Percentiles rank a stretch among this genome's conserved stretches.
Evolutionary conservation across 352 stramenopile species (phyloP).

Genomic region (Pythium chondricola): DNA sequence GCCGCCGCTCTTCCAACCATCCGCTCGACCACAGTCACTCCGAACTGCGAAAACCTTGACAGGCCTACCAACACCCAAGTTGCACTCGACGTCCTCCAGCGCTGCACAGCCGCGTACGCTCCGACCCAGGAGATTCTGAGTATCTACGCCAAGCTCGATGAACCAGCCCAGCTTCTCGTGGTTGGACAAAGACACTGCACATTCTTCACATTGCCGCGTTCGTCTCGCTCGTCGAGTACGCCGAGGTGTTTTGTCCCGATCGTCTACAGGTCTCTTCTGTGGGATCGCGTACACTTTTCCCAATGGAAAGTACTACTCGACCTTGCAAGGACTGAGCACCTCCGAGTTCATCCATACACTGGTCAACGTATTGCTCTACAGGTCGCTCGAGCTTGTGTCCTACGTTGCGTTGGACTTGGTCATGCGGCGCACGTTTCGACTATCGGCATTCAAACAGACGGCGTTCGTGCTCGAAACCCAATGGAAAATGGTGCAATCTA

Average conservation of each 20-base stretch:
- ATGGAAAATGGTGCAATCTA: conserved; percentile 22
- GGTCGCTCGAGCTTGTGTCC: conserved; percentile 15
- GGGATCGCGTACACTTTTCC: conserved; percentile 23
- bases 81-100: not conserved
- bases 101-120: not conserved
- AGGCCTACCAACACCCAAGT: not conserved
- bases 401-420: conserved; percentile 15
- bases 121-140: not conserved
- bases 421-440: conserved; percentile 6
- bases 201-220: conserved; percentile 29
- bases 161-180: conserved; percentile 7
- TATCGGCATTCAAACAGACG: conserved; percentile 13
- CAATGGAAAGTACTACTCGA: conserved; percentile 21
- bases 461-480: conserved; percentile 25
- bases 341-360: conserved; percentile 2
- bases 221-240: conserved; percentile 29
- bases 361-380: conserved; percentile 18
- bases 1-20: not conserved
- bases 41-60: not conserved
- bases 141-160: not conserved
- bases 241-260: conserved; percentile 26
- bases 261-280: conserved; percentile 28
- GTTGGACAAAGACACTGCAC: conserved; percentile 17
- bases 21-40: not conserved
- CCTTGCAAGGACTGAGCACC: conserved; percentile 2